phyloP scores from a whole-genome alignment of 1,284 basidiomycete genomes.

The Ustilago hordei region DNA sequence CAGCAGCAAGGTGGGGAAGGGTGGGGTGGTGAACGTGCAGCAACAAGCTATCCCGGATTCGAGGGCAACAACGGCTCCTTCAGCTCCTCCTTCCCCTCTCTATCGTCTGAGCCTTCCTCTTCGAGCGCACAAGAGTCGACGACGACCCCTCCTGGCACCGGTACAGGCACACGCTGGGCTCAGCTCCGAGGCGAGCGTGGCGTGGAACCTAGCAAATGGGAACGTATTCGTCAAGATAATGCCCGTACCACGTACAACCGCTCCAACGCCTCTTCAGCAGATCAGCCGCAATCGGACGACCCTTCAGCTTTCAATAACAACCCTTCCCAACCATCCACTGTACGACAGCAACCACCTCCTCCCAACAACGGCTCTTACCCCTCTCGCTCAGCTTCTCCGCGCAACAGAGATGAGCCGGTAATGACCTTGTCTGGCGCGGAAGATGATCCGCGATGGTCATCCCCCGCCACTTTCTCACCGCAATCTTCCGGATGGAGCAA shows the following conservation, averaged over 20 bases:
- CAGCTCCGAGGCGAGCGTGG: constrained; percentile 45
- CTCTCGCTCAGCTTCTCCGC: background rate
- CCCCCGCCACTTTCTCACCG: constrained; percentile 29
- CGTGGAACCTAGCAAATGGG: constrained; percentile 57
- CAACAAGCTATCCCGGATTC: constrained; percentile 17
- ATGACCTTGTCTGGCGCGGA: constrained; percentile 41
- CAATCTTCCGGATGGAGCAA: constrained; percentile 42
- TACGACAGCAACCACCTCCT: constrained; percentile 7
- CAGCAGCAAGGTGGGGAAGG: constrained; percentile 18
- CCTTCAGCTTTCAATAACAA: constrained; percentile 7
- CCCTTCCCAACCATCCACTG: background rate
- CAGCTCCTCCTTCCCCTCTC: constrained; percentile 5
- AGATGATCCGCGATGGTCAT: constrained; percentile 47
- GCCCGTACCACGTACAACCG: constrained; percentile 45
- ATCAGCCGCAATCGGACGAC: constrained; percentile 17
- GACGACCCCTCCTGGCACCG: constrained; percentile 28
- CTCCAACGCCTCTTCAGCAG: constrained; percentile 8
- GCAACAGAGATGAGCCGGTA: constrained; percentile 30
- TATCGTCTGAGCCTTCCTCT: constrained; percentile 12
- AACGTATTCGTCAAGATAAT: constrained; percentile 55
- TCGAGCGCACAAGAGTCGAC: constrained; percentile 4
- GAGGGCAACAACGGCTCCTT: constrained; percentile 17
- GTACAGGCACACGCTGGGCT: constrained; percentile 44
- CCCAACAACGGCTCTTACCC: background rate
- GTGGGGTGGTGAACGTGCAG: constrained; percentile 34